Conservation (phyloP, 2,329 filamentous ascomycete species). For the Gliomastix tumulicola region DNA sequence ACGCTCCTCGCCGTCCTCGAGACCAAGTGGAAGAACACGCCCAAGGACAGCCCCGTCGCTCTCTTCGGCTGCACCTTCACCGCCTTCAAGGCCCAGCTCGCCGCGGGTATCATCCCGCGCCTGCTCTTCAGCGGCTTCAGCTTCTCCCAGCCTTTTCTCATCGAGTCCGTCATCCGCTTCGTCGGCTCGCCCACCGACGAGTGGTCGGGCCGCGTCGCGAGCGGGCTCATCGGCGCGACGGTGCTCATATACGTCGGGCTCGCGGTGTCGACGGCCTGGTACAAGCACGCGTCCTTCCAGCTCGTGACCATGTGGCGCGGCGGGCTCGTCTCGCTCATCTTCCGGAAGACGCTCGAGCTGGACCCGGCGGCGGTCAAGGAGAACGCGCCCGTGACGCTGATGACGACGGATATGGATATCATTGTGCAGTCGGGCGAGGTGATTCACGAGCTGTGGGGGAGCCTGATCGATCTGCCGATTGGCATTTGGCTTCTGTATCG, state of each 20-base stretch:
- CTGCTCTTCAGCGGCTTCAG: conserved; percentile 29
- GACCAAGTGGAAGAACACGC: conserved; percentile 11
- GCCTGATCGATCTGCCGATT: conserved; percentile 26
- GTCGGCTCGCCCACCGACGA: conserved; percentile 16
- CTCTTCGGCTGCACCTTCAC: conserved; percentile 16
- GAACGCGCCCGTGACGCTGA: conserved; percentile 31
- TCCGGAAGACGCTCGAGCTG: conserved; percentile 33
- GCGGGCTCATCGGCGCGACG: conserved; percentile 32
- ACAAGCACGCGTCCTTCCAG: conserved; percentile 25
- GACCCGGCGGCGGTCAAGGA: conserved; percentile 21
- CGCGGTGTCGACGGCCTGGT: conserved; percentile 22
- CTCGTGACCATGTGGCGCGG: conserved; percentile 26
- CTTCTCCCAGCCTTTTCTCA: conserved; percentile 37
- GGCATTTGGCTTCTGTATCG: conserved; percentile 25
- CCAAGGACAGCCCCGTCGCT: conserved; percentile 10
- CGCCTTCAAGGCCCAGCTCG: conserved; percentile 18
- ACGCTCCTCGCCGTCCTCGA: conserved; percentile 11
- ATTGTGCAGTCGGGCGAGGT: conserved; percentile 16
- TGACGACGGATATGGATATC: conserved; percentile 35
- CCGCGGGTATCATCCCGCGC: conserved; percentile 24
- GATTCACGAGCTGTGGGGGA: conserved; percentile 30
- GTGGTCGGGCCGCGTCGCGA: conserved; percentile 16
- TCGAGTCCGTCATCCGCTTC: conserved; percentile 23
- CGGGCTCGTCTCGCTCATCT: conserved; percentile 36
- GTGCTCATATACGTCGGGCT: conserved; percentile 32